Percentiles rank a stretch among this genome's conserved stretches.
Conservation (phyloP, 805 yeast genomes). For the Saturnispora zaruensis region DNA sequence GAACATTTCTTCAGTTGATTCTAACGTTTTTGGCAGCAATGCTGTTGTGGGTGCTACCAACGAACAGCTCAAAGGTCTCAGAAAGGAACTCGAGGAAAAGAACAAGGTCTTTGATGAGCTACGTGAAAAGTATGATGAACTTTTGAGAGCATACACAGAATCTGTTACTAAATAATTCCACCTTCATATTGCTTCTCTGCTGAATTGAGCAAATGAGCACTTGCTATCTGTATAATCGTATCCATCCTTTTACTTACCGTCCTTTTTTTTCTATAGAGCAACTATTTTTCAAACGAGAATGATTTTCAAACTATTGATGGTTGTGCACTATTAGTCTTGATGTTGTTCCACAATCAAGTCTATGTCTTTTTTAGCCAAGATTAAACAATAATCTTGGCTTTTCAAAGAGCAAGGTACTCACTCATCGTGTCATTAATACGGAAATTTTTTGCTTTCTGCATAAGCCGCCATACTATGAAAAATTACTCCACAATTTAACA, state of each 20-base stretch:
- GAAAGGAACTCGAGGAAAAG: conserved; percentile 10
- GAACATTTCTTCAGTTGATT: conserved; percentile 33
- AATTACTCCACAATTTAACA: neutral
- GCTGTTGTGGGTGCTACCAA: conserved; percentile 4
- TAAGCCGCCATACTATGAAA: neutral
- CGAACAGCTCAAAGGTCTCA: conserved; percentile 6
- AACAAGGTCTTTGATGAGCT: conserved; percentile 7
- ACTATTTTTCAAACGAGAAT: neutral
- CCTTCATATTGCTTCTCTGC: neutral
- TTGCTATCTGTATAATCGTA: neutral
- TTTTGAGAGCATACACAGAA: conserved; percentile 13
- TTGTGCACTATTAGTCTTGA: too few species aligned
- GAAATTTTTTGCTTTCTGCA: neutral
- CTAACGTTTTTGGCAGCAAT: conserved; percentile 19
- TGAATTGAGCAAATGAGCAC: neutral
- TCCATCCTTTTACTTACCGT: neutral
- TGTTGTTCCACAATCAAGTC: too few species aligned
- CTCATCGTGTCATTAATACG: neutral
- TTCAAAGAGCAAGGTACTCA: too few species aligned
- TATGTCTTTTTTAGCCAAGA: neutral
- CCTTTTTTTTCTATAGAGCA: neutral
- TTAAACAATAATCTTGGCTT: too few species aligned
- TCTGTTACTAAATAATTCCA: conserved; percentile 7
- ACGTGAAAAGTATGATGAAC: conserved; percentile 15
- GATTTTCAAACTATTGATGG: too few species aligned